phyloP scores from a whole-genome alignment of 371 early-diverging fungal species.

The Apophysomyces ossiformis region DNA sequence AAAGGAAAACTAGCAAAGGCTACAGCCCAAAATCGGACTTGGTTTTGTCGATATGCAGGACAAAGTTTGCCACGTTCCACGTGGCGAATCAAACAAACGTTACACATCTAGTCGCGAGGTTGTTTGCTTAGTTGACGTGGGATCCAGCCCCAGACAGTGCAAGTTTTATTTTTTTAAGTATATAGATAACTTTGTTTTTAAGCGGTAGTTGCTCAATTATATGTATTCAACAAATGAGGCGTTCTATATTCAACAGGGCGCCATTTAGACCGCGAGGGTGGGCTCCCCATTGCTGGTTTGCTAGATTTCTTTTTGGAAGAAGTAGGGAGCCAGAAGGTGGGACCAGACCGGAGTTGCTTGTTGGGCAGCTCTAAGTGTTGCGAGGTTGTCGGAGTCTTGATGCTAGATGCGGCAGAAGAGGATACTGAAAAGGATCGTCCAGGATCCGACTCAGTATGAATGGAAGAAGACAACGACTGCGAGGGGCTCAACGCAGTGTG shows the following conservation, averaged over 20 bases:
- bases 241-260: background rate
- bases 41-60: background rate
- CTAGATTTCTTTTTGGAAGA: background rate
- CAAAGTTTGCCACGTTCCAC: slow-evolving; percentile 12
- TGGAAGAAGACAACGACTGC: background rate
- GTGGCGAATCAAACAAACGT: slow-evolving; percentile 1
- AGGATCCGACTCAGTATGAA: background rate
- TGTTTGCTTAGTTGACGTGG: background rate
- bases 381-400: slow-evolving; percentile 7
- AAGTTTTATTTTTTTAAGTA: background rate
- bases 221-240: background rate
- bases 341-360: background rate
- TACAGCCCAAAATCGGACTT: too few species aligned
- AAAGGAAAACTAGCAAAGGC: too few species aligned
- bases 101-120: background rate
- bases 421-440: slow-evolving; percentile 1
- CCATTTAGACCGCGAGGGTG: background rate
- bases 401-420: slow-evolving; percentile 1
- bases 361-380: background rate
- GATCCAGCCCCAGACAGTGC: slow-evolving; percentile 5
- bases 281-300: background rate
- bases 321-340: background rate
- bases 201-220: background rate
- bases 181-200: background rate
- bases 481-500: background rate